Percentiles rank a stretch among this genome's conserved stretches.
Evolutionary conservation across 768 basidiomycete genomes (phyloP).

Genomic region (Dacryopinax primogenitus): DNA sequence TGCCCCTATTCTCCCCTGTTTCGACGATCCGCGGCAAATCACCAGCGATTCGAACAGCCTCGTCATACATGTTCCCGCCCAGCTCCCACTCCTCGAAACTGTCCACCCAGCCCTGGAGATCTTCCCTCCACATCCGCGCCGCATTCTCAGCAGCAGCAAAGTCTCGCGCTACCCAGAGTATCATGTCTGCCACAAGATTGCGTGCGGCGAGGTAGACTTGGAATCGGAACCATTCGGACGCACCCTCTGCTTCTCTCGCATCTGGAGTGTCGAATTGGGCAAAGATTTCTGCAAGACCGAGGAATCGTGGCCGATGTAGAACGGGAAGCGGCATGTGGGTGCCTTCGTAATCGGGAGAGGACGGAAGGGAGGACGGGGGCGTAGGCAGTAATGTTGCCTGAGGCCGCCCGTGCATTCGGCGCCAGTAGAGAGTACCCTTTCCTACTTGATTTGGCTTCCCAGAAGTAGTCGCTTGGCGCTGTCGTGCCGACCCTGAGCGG

Average conservation of each 20-base stretch:
- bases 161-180: neutral
- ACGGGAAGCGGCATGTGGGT: neutral
- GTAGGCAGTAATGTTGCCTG: neutral
- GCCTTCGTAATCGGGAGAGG: neutral
- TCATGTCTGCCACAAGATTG: neutral
- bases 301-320: neutral
- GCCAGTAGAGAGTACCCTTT: neutral
- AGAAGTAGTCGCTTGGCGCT: too few relatives aligned
- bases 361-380: neutral
- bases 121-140: slow-evolving; percentile 2
- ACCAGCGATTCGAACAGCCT: neutral
- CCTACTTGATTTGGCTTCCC: neutral
- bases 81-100: slow-evolving; percentile 2
- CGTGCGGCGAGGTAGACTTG: neutral
- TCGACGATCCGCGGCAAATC: neutral
- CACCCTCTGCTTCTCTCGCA: neutral
- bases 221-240: neutral
- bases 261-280: neutral
- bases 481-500: too few relatives aligned
- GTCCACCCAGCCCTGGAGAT: neutral
- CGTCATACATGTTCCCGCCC: neutral
- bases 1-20: neutral
- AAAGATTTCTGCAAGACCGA: neutral
- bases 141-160: neutral
- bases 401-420: neutral